phyloP scores from a whole-genome alignment of 805 yeast genomes.

The Yamadazyma olivae region DNA sequence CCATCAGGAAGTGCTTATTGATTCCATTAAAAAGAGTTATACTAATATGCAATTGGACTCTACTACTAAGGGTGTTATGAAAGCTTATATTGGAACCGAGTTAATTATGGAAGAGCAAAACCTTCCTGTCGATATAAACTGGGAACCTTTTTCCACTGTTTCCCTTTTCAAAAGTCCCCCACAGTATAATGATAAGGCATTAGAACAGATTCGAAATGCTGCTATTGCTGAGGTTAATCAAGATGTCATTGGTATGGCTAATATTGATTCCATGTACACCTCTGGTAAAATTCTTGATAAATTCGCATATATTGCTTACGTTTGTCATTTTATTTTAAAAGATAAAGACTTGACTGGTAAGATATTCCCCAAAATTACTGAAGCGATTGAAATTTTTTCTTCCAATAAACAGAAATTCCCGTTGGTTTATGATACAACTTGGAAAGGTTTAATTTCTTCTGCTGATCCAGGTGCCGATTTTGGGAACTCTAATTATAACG shows the following conservation, averaged over 20 bases:
- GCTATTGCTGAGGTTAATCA: constrained; percentile 53
- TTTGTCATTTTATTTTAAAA: constrained; percentile 60
- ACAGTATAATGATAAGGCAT: constrained; percentile 26
- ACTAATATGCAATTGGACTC: constrained; percentile 42
- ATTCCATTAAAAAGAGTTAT: constrained; percentile 19
- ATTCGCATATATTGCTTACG: constrained; percentile 82
- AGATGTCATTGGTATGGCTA: constrained; percentile 55
- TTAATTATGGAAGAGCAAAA: constrained; percentile 39
- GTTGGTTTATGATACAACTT: constrained; percentile 26
- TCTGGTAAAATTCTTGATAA: constrained; percentile 87
- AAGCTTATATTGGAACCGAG: constrained; percentile 38
- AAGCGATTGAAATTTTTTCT: constrained; percentile 68
- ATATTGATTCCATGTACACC: constrained; percentile 83
- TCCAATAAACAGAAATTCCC: constrained; percentile 42
- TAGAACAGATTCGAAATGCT: constrained; percentile 39
- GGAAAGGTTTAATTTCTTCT: constrained; percentile 25
- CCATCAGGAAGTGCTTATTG: constrained; percentile 39
- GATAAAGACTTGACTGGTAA: constrained; percentile 50
- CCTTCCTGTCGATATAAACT: constrained; percentile 39
- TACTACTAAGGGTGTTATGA: constrained; percentile 49
- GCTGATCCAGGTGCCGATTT: constrained; percentile 22
- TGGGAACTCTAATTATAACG: constrained; percentile 29
- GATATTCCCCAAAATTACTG: constrained; percentile 57
- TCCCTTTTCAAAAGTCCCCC: constrained; percentile 23
- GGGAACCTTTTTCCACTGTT: constrained; percentile 59